Evolutionary conservation across 495 filamentous ascomycete genomes (phyloP), one percentile per base, ranked within the genome.

Genomic region (Trichoderma gamsii): DNA sequence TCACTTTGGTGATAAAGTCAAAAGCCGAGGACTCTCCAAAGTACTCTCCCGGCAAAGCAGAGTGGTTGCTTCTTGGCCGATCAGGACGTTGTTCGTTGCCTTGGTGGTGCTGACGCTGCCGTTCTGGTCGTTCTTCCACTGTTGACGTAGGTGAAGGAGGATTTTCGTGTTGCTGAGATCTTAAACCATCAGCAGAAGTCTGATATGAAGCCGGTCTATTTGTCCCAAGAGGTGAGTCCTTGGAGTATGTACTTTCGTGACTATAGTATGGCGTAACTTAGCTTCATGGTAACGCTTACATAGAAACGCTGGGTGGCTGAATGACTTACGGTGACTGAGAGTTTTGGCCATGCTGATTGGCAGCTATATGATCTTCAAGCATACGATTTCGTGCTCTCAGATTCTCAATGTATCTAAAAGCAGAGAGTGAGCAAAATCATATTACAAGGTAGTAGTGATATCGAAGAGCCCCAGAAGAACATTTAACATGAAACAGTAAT

Each of bases 21-120:
- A 68, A 68, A 5, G 67, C 49, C 25, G 67, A 68, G 13, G 67
- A 68, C 11, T 68, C 56, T 18, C 67, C 67, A 43, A 68, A 68
- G 41, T 68, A 68, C 41, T 68, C 67, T 25, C 67, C 52, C 3
- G 67, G 67, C 23, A 63, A 49, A 32, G 35, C 23, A 23, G 52
- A 59, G 21, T 68, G 18, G 23, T 23, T 63, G 9, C 32, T 44
- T 41, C 35, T 41, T n/a, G 56, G 41, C 27, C 21, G 52, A 46
- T 29, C 23, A 21, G 46, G 15, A 21, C 32, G 49, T 12, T 18
- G 67, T 25, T 35, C n/a, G 51, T 1, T 23, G 44, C 11, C 25
- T 12, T 13, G 56, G 25, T 61, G 56, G 23, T 13, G 25, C 9
- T 61, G 56, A 32, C 12, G 25, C 15, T 13, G 23, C 3, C 27